These are phyloP conservation scores for Infundibulicybe gibba DNA, from an alignment of 768 basidiomycete species.

Conservation along the genomic window DNA sequence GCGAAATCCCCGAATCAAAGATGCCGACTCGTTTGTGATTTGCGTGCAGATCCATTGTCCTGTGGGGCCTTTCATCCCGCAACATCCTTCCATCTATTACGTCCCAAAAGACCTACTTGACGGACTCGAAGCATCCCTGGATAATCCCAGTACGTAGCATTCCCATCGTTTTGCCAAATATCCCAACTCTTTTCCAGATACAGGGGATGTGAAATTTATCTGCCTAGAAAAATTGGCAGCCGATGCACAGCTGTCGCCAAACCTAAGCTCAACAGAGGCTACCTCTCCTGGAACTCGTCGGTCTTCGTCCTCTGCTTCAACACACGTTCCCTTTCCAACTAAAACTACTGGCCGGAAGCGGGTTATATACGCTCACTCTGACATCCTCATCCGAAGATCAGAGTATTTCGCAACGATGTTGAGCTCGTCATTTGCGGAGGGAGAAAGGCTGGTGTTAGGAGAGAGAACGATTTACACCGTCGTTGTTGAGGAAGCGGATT, in stretches of 20 bases:
- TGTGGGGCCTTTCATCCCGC: conserved; percentile 54
- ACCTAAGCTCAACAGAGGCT: conserved; percentile 21
- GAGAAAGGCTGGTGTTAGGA: conserved; percentile 27
- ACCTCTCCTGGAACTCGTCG: conserved; percentile 26
- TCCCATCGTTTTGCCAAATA: background rate
- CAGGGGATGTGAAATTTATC: conserved; percentile 75
- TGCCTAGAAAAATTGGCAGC: conserved; percentile 53
- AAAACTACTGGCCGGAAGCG: conserved; percentile 64
- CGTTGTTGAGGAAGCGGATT: conserved; percentile 77
- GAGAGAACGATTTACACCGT: conserved; percentile 61
- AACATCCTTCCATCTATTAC: conserved; percentile 60
- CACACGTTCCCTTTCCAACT: conserved; percentile 35
- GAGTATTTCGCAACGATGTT: conserved; percentile 81
- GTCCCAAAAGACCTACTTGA: conserved; percentile 66
- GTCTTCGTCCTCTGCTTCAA: conserved; percentile 39
- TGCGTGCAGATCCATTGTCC: conserved; percentile 73
- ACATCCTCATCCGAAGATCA: conserved; percentile 68
- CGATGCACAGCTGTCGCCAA: conserved; percentile 18
- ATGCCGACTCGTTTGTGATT: conserved; percentile 67
- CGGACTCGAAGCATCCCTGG: conserved; percentile 67
- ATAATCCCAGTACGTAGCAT: conserved; percentile 56
- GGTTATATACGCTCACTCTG: conserved; percentile 74
- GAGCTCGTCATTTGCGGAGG: conserved; percentile 68
- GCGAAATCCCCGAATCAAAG: conserved; percentile 52
- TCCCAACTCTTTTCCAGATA: conserved; percentile 34